Percentiles rank a stretch among this genome's conserved stretches.
phyloP scores from a whole-genome alignment of 1,284 basidiomycete species.

The Sphagnurus paluster region DNA sequence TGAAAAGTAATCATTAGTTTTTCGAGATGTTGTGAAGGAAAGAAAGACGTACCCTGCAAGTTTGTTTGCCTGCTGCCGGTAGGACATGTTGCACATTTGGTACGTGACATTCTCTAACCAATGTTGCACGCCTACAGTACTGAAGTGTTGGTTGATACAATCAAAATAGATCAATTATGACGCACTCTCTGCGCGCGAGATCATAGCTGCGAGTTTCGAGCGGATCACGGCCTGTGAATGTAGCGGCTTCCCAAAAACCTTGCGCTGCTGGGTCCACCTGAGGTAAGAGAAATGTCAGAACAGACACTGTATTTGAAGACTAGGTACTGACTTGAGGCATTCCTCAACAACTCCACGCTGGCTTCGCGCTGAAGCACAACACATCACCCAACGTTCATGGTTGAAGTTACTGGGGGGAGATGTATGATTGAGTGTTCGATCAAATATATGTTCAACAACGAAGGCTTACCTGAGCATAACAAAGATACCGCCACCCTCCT shows the following conservation, averaged over 20 bases:
- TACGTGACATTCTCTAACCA: slow-evolving; percentile 91
- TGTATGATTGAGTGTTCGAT: neutral
- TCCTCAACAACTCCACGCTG: slow-evolving; percentile 70
- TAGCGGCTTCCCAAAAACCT: slow-evolving; percentile 84
- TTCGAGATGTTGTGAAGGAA: neutral
- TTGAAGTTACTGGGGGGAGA: slow-evolving; percentile 63
- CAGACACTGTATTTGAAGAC: slow-evolving; percentile 19
- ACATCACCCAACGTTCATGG: slow-evolving; percentile 80
- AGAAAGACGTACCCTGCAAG: slow-evolving; percentile 46
- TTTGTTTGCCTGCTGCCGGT: slow-evolving; percentile 42
- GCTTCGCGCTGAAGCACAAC: slow-evolving; percentile 48
- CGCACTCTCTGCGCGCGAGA: slow-evolving; percentile 70
- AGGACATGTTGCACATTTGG: slow-evolving; percentile 88
- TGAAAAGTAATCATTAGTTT: neutral
- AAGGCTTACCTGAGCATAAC: slow-evolving; percentile 57
- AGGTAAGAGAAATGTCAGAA: slow-evolving; percentile 1
- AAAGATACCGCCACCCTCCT: slow-evolving; percentile 74
- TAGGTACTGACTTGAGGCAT: slow-evolving; percentile 60
- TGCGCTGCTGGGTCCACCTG: slow-evolving; percentile 76
- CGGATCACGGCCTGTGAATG: slow-evolving; percentile 84
- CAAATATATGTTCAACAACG: slow-evolving; percentile 1
- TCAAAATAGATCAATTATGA: neutral
- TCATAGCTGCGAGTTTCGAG: slow-evolving; percentile 85
- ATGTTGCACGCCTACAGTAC: slow-evolving; percentile 45
- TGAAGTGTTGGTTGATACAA: slow-evolving; percentile 11